Evolutionary conservation across 257 asterid genomes (phyloP), one percentile per base, ranked within the genome.

Genomic region (Prunella vulgaris): DNA sequence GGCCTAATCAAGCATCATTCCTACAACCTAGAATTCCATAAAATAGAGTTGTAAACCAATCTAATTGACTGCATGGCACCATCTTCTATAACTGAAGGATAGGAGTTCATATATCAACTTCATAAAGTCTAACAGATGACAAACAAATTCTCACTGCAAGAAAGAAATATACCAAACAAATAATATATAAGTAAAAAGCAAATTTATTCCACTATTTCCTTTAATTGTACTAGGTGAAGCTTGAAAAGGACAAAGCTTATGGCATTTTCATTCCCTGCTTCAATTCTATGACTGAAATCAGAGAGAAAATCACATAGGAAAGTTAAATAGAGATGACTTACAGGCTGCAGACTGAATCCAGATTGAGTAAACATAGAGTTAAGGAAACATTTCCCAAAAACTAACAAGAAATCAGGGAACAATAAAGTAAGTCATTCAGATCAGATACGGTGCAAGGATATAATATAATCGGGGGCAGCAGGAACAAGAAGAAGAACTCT

Each of bases 401-500:
- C 53, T 74, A 79, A 60, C 62, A 40, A 64, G 70, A 76, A 7
- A 49, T 64, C 37, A 51, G 28, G 46, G 28, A 48, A 54, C 51
- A 27, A 27, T 30, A 10, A 67, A 69, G 60, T 70, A 58, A 52
- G 18, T 22, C 35, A 70, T 27, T 58, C 49, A 33, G 65, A 48
- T 54, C 13, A 56, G 18, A 13, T 56, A 56, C 22, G 56, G 27
- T 42, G 46, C 20, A 84, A 85, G 99, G 99, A 93, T 93, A 93
- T 93, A 94, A 94, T 86, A 94, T 94, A 74, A 94, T 94, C 22
- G 99, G 97, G 25, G 99, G 99, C 84, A 94, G 78, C 83, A 94
- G 74, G 82, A 94, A 94, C 85, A 94, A 78, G 88, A 94, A 87
- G 90, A 94, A 94, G 70, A 94, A 94, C 84, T 94, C 99, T 82